Conservation (phyloP, 2,329 filamentous ascomycete species). For the Aspergillus tubingensis region DNA sequence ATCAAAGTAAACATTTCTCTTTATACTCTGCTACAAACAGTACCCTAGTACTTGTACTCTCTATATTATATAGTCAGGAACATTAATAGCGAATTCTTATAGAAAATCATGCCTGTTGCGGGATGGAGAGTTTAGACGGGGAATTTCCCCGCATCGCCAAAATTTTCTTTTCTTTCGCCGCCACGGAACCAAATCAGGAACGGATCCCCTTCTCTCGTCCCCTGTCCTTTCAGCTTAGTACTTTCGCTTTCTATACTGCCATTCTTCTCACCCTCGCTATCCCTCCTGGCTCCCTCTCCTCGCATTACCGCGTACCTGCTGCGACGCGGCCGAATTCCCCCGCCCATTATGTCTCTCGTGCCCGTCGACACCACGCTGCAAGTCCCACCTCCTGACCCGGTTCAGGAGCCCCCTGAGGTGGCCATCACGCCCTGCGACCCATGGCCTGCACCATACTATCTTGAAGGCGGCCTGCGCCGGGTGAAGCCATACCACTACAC, state of each 20-base stretch:
- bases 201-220: neutral
- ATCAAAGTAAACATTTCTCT: too few relatives aligned
- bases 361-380: constrained; percentile 31
- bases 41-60: too few relatives aligned
- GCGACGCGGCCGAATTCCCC: constrained; percentile 36
- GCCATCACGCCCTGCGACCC: constrained; percentile 45
- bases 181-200: neutral
- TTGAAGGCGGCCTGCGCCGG: constrained; percentile 80
- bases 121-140: neutral
- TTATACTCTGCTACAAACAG: too few relatives aligned
- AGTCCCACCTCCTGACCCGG: constrained; percentile 29
- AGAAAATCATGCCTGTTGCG: too few relatives aligned
- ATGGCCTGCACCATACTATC: constrained; percentile 72
- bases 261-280: neutral
- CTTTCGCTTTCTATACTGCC: neutral
- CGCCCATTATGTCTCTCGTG: constrained; percentile 42
- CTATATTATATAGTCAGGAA: too few relatives aligned
- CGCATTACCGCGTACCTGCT: constrained; percentile 44
- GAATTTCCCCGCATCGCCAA: constrained; percentile 10
- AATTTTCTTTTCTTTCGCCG: constrained; percentile 3
- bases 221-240: neutral
- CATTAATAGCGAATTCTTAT: too few relatives aligned
- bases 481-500: constrained; percentile 88
- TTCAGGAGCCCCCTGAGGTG: constrained; percentile 21
- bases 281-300: constrained; percentile 40